Evolutionary conservation across 2,329 filamentous ascomycete genomes (phyloP).

Genomic region (Colletotrichum sp.): DNA sequence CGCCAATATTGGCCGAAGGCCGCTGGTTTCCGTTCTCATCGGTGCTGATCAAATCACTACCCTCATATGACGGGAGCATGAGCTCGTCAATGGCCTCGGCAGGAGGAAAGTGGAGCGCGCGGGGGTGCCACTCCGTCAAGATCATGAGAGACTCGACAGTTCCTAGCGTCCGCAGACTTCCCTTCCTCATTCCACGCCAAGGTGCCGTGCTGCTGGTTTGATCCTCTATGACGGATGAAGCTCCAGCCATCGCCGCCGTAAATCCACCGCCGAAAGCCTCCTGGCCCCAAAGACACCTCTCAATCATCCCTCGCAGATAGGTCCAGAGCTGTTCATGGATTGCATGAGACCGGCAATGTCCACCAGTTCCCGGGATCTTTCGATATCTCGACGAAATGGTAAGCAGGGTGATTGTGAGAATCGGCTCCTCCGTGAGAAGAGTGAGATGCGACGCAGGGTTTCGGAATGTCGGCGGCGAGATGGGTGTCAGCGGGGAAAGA

Average conservation of each 20-base stretch:
- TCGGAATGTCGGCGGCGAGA: constrained; percentile 89
- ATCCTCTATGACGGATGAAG: constrained; percentile 40
- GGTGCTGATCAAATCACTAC: constrained; percentile 45
- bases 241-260: constrained; percentile 20
- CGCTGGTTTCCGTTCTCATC: constrained; percentile 47
- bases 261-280: constrained; percentile 93
- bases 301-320: constrained; percentile 93
- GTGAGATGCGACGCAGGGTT: constrained; percentile 80
- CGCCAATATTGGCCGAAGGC: constrained; percentile 69
- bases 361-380: constrained; percentile 78
- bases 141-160: constrained; percentile 95
- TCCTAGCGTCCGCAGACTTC: constrained; percentile 85
- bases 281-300: constrained; percentile 93
- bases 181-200: constrained; percentile 73
- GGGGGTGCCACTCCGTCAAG: constrained; percentile 95
- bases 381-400: constrained; percentile 91
- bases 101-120: constrained; percentile 91
- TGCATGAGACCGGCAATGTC: constrained; percentile 82
- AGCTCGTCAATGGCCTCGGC: constrained; percentile 76
- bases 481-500: constrained; percentile 89
- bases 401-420: constrained; percentile 88
- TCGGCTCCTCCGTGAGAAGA: constrained; percentile 88
- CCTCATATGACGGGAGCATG: constrained; percentile 65
- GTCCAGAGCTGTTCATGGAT: constrained; percentile 97
- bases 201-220: constrained; percentile 73